Percentiles rank a stretch among this genome's conserved stretches.
These are phyloP conservation scores for Jimgerdemannia lactiflua DNA, from an alignment of 192 early-diverging fungal species.

Conservation along the genomic window DNA sequence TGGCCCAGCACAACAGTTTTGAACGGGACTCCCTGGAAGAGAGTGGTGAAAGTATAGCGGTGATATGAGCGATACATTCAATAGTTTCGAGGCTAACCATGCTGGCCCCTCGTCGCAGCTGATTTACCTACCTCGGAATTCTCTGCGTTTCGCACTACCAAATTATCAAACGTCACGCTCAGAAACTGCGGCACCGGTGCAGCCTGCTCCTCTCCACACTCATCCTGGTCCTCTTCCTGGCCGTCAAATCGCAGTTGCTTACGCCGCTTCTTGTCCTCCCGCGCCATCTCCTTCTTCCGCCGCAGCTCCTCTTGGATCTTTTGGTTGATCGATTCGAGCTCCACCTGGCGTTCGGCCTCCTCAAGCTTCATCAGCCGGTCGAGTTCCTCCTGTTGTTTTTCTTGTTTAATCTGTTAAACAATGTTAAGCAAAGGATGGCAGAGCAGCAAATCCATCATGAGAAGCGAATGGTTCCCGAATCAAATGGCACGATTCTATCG, in stretches of 20 bases:
- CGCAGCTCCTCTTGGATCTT: slow-evolving; percentile 40
- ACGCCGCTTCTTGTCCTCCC: slow-evolving; percentile 32
- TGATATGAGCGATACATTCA: no score
- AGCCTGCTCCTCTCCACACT: background rate
- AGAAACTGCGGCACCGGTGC: slow-evolving; percentile 1
- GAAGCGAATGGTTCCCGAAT: no score
- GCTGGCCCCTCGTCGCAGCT: no score
- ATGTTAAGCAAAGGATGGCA: no score
- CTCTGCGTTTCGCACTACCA: background rate
- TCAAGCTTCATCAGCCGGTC: slow-evolving; percentile 30
- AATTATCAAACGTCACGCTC: background rate
- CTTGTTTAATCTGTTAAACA: slow-evolving; percentile 10
- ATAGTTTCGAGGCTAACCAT: no score
- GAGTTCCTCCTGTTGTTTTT: slow-evolving; percentile 31
- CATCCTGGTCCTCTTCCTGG: background rate
- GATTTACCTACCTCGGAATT: background rate
- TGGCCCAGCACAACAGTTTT: slow-evolving; percentile 27
- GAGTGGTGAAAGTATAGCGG: background rate
- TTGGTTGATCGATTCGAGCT: slow-evolving; percentile 24
- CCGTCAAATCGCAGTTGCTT: slow-evolving; percentile 22
- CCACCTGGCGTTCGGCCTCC: slow-evolving; percentile 21
- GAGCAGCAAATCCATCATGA: no score
- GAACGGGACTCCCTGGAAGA: slow-evolving; percentile 26
- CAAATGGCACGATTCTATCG: no score
- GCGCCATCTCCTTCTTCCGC: slow-evolving; percentile 37